Conservation (phyloP, 129 eudicot genomes). For the Arctium lappa region DNA sequence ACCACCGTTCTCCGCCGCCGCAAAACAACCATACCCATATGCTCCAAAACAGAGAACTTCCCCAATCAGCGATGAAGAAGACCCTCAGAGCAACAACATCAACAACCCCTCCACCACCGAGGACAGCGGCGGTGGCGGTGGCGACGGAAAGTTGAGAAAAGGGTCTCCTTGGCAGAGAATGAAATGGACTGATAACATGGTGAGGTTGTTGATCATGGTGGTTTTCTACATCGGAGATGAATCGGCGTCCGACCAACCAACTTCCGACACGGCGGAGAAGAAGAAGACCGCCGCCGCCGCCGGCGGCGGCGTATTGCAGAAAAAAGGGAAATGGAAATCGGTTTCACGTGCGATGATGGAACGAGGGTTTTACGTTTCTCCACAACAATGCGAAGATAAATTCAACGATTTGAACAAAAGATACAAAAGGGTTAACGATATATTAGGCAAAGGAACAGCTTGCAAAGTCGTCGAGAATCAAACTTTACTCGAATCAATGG, state of each 20-base stretch:
- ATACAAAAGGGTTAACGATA: conserved; percentile 91
- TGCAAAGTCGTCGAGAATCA: conserved; percentile 94
- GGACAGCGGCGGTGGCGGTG: conserved; percentile 35
- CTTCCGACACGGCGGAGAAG: conserved; percentile 40
- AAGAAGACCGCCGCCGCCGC: conserved; percentile 35
- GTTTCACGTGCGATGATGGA: conserved; percentile 96
- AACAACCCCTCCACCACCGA: conserved; percentile 17
- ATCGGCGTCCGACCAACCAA: conserved; percentile 42
- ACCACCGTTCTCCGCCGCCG: no score
- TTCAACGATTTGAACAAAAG: conserved; percentile 91
- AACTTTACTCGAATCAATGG: conserved; percentile 67
- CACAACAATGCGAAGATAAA: conserved; percentile 95
- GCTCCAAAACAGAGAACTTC: no score
- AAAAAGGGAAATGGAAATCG: conserved; percentile 98
- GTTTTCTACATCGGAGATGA: conserved; percentile 84
- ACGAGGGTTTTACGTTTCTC: conserved; percentile 84
- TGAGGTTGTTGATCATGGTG: conserved; percentile 68
- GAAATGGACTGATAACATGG: conserved; percentile 97
- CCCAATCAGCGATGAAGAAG: no score
- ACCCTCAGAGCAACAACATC: no score
- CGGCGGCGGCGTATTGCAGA: conserved; percentile 55
- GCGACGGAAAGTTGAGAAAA: conserved; percentile 45
- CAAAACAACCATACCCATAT: no score
- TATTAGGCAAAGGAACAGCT: conserved; percentile 77
- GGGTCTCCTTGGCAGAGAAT: conserved; percentile 92